Conservation (phyloP, 495 filamentous ascomycete species). For the Viridothelium virens region DNA sequence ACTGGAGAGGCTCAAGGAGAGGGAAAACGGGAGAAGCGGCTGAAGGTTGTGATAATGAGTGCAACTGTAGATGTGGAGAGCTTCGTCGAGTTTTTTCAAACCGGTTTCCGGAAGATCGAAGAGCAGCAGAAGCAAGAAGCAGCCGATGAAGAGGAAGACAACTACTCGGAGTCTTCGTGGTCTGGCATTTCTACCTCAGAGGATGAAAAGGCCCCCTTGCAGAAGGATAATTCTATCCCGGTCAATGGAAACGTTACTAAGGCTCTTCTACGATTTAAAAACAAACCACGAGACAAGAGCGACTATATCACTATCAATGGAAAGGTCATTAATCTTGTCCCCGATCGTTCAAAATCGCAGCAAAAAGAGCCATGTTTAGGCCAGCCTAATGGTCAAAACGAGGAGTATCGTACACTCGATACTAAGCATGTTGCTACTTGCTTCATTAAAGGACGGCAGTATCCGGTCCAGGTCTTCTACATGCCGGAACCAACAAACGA, state of each 20-base stretch:
- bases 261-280: not conserved
- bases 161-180: constrained; percentile 25
- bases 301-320: constrained; percentile 2
- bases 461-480: constrained; percentile 73
- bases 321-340: not conserved
- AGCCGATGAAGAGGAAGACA: constrained; percentile 14
- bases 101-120: constrained; percentile 4
- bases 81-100: constrained; percentile 65
- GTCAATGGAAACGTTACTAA: not conserved
- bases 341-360: not conserved
- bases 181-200: constrained; percentile 22
- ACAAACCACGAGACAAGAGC: not conserved
- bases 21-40: constrained; percentile 46
- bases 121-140: not conserved
- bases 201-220: constrained; percentile 7
- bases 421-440: constrained; percentile 43
- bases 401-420: not conserved
- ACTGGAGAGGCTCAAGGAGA: constrained; percentile 39
- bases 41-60: constrained; percentile 95
- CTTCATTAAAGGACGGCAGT: constrained; percentile 81
- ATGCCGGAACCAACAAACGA: constrained; percentile 70
- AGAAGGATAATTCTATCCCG: not conserved
- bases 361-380: not conserved
- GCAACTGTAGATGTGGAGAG: constrained; percentile 83
- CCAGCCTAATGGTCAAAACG: not conserved